Evolutionary conservation across 768 basidiomycete genomes (phyloP), one percentile per base, ranked within the genome.

Genomic region (Trametes gibbosa): DNA sequence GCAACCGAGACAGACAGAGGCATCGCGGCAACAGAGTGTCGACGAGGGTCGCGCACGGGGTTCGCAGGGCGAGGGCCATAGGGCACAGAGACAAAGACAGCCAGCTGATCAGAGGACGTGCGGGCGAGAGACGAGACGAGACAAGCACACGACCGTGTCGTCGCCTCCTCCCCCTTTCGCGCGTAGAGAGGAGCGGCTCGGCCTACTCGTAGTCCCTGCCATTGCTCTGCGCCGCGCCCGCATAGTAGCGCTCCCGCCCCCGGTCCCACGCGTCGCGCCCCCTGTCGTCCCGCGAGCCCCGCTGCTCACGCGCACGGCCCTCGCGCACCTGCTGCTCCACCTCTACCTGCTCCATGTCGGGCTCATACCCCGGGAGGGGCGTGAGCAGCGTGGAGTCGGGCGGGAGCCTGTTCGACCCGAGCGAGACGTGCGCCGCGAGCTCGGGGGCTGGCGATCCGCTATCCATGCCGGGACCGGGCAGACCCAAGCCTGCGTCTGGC

Each of bases 351-450:
- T 68, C 67, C 14, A 50, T 48, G 35, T 68, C 63, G 16, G 56
- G 79, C 59, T 80, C 78, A 65, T 85, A 87, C 21, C 84, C 81
- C 4, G 83, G 78, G 19, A 88, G 75, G n/a, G 89, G 86, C 32
- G 87, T 89, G 61, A 90, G 75, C 53, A 90, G 76, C 85, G 78
- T 29, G 78, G 78, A 39, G 81, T 79, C 54, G 79, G 75, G 61
- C 81, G 76, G 58, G 73, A 61, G 58, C 68, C 81, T 4, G 77
- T 71, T 27, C 83, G 84, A 67, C 85, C 87, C 24, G 85, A 89
- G 71, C 84, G 56, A 66, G 52, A 46, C 61, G 53, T 59, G 68
- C 48, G 63, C 58, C 13, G 66, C 52, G 52, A 67, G 59, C 42
- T 63, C 58, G 12, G 64, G 45, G 14, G 56, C 50, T 12, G 61